These are phyloP conservation scores for Gracilaria caudata DNA, from an alignment of 23 red algal genomes.

Conservation along the genomic window DNA sequence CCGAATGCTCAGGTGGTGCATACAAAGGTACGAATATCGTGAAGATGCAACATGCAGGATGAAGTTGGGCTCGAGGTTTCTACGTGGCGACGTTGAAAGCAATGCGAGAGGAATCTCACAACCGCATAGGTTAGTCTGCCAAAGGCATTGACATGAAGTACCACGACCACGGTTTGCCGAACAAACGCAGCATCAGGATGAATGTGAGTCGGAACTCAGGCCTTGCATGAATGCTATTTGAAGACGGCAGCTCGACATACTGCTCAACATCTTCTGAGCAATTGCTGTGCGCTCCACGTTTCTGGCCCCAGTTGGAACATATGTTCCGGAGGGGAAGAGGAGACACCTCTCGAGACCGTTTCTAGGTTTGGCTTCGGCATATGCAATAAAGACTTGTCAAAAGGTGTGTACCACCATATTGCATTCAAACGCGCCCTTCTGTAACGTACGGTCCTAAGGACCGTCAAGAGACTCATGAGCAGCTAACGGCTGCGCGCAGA, in stretches of 20 bases:
- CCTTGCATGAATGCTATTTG: no score
- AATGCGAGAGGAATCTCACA: background rate
- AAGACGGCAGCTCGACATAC: background rate
- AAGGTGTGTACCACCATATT: background rate
- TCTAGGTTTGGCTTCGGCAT: background rate
- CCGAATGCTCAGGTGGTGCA: no score
- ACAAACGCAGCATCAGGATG: no score
- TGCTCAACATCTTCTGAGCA: background rate
- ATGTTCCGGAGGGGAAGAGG: background rate
- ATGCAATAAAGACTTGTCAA: background rate
- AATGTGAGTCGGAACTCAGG: no score
- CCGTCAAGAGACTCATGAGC: no score
- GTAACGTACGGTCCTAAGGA: no score
- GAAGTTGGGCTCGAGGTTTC: no score
- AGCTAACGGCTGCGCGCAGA: no score
- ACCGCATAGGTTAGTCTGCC: background rate
- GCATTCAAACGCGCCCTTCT: no score
- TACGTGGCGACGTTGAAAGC: no score
- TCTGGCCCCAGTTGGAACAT: background rate
- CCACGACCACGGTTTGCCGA: background rate
- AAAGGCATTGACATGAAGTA: background rate
- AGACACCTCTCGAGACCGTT: background rate
- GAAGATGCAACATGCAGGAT: no score
- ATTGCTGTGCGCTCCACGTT: background rate
- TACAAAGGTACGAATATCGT: no score